Percentiles rank a stretch among this genome's conserved stretches.
phyloP scores from a whole-genome alignment of 2,329 filamentous ascomycete species.

The Xylaria sp. region DNA sequence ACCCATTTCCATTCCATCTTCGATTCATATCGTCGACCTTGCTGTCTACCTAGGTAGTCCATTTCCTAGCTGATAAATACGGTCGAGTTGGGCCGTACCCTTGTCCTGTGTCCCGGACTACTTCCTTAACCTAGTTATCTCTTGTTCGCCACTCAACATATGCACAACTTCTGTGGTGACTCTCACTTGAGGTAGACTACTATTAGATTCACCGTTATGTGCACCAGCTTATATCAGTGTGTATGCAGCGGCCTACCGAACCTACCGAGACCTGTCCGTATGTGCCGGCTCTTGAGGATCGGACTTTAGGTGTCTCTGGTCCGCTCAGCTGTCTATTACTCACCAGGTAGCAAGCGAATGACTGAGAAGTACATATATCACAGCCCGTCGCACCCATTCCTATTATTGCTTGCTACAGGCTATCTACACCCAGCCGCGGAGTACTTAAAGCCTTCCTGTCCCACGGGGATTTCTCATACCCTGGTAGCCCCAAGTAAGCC shows the following conservation, averaged over 20 bases:
- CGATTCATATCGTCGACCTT: background rate
- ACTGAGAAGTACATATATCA: background rate
- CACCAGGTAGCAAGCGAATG: conserved; percentile 4
- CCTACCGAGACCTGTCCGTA: conserved; percentile 6
- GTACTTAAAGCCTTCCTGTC: background rate
- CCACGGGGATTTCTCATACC: background rate
- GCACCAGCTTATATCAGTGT: background rate
- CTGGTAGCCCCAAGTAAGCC: conserved; percentile 3
- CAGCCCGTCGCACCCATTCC: background rate
- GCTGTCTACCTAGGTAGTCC: too few relatives aligned
- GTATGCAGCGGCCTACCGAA: conserved; percentile 5
- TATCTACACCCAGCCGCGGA: background rate
- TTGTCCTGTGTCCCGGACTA: background rate
- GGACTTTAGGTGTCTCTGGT: conserved; percentile 35
- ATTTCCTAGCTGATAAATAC: background rate
- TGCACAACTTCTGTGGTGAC: background rate
- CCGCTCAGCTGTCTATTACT: conserved; percentile 9
- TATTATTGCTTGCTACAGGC: background rate
- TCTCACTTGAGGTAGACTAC: background rate
- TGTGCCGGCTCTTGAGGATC: conserved; percentile 16
- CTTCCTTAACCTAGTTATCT: background rate
- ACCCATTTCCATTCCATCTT: background rate
- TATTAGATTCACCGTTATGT: background rate
- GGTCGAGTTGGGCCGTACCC: background rate
- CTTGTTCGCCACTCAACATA: background rate